Evolutionary conservation across 2,329 filamentous ascomycete species (phyloP), one percentile per base, ranked within the genome.

Genomic region (Botrytis hyacinthi): DNA sequence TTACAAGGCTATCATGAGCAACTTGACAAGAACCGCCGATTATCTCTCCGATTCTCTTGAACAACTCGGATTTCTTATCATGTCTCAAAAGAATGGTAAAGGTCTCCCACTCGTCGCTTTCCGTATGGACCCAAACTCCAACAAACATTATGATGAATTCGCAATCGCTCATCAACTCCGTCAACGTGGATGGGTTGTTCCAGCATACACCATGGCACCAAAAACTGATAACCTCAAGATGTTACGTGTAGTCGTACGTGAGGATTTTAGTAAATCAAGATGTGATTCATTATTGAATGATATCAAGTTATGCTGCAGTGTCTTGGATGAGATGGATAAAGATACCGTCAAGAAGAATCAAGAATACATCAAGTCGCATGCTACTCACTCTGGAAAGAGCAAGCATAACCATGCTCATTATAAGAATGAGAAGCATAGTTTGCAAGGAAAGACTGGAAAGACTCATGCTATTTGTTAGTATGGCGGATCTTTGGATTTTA

Each of bases 101-200:
- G 95, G 95, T 32, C 88, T 98, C 3, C 95, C 95, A 0, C 89
- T 98, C 2, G 95, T 98, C 4, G 95, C 95, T 9, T 97, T 96
- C 86, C 91, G 94, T 72, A 87, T 98, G 9, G 84, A 90, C 68
- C 85, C 87, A 44, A 84, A 86, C 57, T 81, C 85, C 9, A 83
- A 84, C 8, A 86, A 89, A 74, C 83, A 86, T 68, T 94, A 89
- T 78, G 91, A 94, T 79, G 92, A 95, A 82, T 95, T 94, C 75
- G 87, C 91, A 0, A 84, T 94, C 59, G 95, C 95, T 1, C 94
- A 97, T 81, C 92, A 94, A 82, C 88, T 98, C 40, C 92, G 95
- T 70, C 90, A 93, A 76, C 89, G 94, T 48, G 93, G 93, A 61
- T 98, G 95, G 95, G 92, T 98, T 44, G 93, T 98, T 0, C 95